A percentile compares a stretch with the other conserved stretches of the same genome.
phyloP scores from a whole-genome alignment of 192 early-diverging fungal genomes.

The Coemansia sp. region DNA sequence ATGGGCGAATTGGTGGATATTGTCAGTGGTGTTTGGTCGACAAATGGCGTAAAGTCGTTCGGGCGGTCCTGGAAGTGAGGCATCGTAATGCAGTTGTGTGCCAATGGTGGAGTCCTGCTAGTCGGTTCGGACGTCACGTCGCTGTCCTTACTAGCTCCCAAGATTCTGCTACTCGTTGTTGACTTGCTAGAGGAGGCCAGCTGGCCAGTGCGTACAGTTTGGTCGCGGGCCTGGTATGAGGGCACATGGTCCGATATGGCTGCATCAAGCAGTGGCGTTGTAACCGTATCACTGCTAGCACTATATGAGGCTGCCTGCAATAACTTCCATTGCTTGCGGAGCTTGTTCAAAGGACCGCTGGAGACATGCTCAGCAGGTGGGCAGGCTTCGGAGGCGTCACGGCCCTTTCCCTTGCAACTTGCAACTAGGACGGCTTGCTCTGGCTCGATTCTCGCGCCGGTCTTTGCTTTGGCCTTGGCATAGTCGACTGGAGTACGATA shows the following conservation, averaged over 20 bases:
- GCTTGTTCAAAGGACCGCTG: conserved; percentile 1
- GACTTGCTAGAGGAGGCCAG: conserved; percentile 4
- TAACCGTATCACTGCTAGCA: neutral
- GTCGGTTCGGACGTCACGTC: neutral
- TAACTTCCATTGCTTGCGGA: conserved; percentile 1
- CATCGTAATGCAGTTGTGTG: conserved; percentile 25
- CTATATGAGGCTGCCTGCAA: neutral
- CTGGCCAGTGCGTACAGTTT: neutral
- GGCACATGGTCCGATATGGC: neutral
- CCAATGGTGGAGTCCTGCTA: neutral
- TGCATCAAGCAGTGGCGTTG: conserved; percentile 12
- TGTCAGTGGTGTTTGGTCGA: conserved; percentile 74
- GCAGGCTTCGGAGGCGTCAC: neutral
- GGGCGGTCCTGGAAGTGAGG: conserved; percentile 41
- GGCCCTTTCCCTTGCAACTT: neutral
- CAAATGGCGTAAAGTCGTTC: conserved; percentile 50
- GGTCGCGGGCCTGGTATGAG: conserved; percentile 23
- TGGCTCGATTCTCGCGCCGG: neutral
- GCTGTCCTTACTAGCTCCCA: neutral
- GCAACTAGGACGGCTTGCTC: neutral
- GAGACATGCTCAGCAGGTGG: neutral
- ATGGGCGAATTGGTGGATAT: conserved; percentile 71
- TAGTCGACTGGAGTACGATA: conserved; percentile 23
- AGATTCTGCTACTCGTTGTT: neutral
- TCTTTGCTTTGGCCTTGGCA: conserved; percentile 5